phyloP scores from a whole-genome alignment of 2,329 filamentous ascomycete genomes.

The Mollisiaceae sp. region DNA sequence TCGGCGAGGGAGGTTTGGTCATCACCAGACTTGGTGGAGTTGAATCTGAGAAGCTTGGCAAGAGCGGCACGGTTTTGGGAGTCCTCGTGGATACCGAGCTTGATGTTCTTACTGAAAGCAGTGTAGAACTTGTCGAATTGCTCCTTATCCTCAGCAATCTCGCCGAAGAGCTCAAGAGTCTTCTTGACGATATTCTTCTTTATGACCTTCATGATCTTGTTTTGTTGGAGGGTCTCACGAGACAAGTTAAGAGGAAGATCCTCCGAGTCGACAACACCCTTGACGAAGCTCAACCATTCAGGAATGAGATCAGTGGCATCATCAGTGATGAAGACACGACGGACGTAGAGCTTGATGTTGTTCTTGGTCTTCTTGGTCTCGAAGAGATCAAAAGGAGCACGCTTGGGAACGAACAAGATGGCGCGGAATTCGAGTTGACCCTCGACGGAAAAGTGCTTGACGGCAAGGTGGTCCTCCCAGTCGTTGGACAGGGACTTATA shows the following conservation, averaged over 20 bases:
- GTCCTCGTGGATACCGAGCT: conserved; percentile 99
- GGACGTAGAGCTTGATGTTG: conserved; percentile 99
- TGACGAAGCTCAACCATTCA: conserved; percentile 99
- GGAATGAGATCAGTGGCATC: conserved; percentile 99
- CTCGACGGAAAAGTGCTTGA: conserved; percentile 99
- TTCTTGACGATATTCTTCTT: conserved; percentile 99
- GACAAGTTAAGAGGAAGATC: conserved; percentile 99
- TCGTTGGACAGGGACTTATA: conserved; percentile 99
- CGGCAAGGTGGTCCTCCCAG: conserved; percentile 98
- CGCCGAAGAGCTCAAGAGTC: conserved; percentile 98
- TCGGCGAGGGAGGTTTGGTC: conserved; percentile 93
- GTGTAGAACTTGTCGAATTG: conserved; percentile 99
- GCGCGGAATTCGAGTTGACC: conserved; percentile 99
- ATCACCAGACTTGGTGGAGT: conserved; percentile 98
- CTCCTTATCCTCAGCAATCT: conserved; percentile 99
- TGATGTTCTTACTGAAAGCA: conserved; percentile 99
- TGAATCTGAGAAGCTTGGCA: conserved; percentile 98
- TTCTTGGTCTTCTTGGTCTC: conserved; percentile 99
- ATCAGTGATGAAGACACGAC: conserved; percentile 99
- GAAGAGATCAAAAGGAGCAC: conserved; percentile 98
- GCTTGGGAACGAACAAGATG: conserved; percentile 99
- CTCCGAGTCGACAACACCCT: conserved; percentile 99
- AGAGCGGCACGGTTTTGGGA: conserved; percentile 92
- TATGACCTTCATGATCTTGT: conserved; percentile 99
- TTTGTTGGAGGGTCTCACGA: conserved; percentile 99